These are phyloP conservation scores for Candida chilensis DNA, from an alignment of 805 yeast genomes.

Conservation along the genomic window DNA sequence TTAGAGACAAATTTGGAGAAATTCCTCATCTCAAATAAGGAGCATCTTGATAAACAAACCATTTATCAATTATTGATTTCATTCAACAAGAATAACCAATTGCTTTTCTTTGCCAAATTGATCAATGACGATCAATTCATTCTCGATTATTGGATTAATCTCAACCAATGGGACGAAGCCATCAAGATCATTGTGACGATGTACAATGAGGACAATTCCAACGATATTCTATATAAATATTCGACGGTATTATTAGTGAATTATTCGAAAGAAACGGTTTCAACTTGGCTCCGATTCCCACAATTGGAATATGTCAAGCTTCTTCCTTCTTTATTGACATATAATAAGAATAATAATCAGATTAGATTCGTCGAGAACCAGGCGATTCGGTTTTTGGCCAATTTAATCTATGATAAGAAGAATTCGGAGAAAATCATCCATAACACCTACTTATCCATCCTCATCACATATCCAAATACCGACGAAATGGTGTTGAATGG, in stretches of 20 bases:
- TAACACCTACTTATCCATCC: slow-evolving; percentile 61
- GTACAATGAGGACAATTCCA: slow-evolving; percentile 27
- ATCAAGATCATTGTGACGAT: slow-evolving; percentile 45
- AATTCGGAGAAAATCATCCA: slow-evolving; percentile 40
- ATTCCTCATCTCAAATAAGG: slow-evolving; percentile 42
- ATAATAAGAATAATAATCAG: slow-evolving; percentile 37
- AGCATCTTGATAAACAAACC: slow-evolving; percentile 52
- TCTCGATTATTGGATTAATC: slow-evolving; percentile 56
- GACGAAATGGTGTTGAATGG: slow-evolving; percentile 13
- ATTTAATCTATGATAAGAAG: slow-evolving; percentile 35
- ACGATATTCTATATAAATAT: slow-evolving; percentile 46
- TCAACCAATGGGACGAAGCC: slow-evolving; percentile 69
- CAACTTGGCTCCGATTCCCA: slow-evolving; percentile 62
- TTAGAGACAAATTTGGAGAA: slow-evolving; percentile 24
- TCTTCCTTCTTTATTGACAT: slow-evolving; percentile 68
- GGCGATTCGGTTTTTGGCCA: slow-evolving; percentile 55
- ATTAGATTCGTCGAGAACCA: slow-evolving; percentile 43
- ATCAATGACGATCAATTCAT: slow-evolving; percentile 65
- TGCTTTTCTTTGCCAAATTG: slow-evolving; percentile 59
- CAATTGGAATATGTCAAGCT: slow-evolving; percentile 48
- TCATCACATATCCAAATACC: slow-evolving; percentile 39
- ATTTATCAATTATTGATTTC: slow-evolving; percentile 63
- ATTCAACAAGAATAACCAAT: slow-evolving; percentile 55
- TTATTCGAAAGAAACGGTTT: slow-evolving; percentile 60
- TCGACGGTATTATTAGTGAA: slow-evolving; percentile 64